A percentile compares a stretch with the other conserved stretches of the same genome.
Conservation (phyloP, 176 grass and related monocot genomes). For the Tillandsia leiboldiana region DNA sequence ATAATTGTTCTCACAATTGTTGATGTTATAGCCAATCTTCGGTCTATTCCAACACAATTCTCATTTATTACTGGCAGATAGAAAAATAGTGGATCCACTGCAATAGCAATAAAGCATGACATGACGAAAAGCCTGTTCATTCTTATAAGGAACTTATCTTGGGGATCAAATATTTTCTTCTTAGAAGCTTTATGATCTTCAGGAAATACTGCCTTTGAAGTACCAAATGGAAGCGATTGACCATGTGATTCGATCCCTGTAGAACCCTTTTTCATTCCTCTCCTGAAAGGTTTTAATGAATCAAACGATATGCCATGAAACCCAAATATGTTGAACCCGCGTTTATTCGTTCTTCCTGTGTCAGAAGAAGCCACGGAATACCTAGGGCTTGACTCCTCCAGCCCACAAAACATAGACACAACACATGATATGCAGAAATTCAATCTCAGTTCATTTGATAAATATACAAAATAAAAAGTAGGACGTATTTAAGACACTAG, state of each 20-base stretch:
- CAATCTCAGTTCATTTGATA: not conserved
- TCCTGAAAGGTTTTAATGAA: constrained; percentile 28
- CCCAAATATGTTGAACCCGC: constrained; percentile 29
- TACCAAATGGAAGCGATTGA: constrained; percentile 32
- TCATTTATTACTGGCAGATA: constrained; percentile 54
- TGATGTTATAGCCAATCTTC: constrained; percentile 47
- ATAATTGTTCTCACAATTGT: constrained; percentile 63
- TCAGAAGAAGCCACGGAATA: constrained; percentile 50
- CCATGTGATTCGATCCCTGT: constrained; percentile 32
- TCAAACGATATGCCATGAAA: constrained; percentile 33
- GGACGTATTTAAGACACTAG: not conserved
- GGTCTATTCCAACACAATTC: constrained; percentile 63
- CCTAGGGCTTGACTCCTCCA: constrained; percentile 72
- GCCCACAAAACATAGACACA: constrained; percentile 32
- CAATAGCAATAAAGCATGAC: constrained; percentile 71
- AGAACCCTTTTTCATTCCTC: constrained; percentile 36
- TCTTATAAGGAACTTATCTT: constrained; percentile 51
- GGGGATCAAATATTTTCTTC: constrained; percentile 69
- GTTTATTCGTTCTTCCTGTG: constrained; percentile 18
- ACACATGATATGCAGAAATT: constrained; percentile 1
- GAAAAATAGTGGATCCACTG: constrained; percentile 74
- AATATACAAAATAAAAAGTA: constrained; percentile 5
- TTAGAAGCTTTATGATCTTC: constrained; percentile 59
- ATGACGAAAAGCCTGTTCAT: constrained; percentile 71
- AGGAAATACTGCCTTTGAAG: constrained; percentile 46